These are phyloP conservation scores for Carnegiea gigantea DNA, from an alignment of 179 eudicot genomes.

Conservation along the genomic window DNA sequence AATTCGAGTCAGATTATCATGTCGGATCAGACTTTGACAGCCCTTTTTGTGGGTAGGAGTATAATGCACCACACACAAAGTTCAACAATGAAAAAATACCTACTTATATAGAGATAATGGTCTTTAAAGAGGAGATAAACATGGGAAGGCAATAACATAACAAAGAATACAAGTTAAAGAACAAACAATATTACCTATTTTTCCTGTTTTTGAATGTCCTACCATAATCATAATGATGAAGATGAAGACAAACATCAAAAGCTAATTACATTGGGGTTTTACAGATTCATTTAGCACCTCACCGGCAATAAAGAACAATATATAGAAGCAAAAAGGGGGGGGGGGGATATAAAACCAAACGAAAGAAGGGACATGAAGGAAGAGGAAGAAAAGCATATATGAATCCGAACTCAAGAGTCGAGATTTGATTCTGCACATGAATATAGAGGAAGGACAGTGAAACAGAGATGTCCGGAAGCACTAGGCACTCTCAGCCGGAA, in stretches of 20 bases:
- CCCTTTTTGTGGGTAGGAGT: too few species aligned
- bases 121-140: background rate
- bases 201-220: conserved; percentile 18
- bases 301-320: conserved; percentile 26
- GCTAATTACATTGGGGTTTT: conserved; percentile 44
- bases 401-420: conserved; percentile 10
- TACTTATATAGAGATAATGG: too few species aligned
- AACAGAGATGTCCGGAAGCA: background rate
- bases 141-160: background rate
- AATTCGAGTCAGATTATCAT: too few species aligned
- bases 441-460: background rate
- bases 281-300: conserved; percentile 29
- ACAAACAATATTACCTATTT: conserved; percentile 28
- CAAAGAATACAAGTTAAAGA: conserved; percentile 23
- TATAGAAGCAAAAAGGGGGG: background rate
- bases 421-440: conserved; percentile 31
- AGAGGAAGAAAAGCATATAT: conserved; percentile 10
- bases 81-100: too few species aligned
- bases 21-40: too few species aligned
- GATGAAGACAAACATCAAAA: conserved; percentile 35
- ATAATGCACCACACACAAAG: too few species aligned
- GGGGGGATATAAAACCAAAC: background rate
- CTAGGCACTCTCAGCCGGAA: conserved; percentile 45
- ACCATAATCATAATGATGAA: conserved; percentile 25
- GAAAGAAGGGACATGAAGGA: background rate